Conservation (phyloP, 73 alveolate species). For the Paramecium sexaurelia region DNA sequence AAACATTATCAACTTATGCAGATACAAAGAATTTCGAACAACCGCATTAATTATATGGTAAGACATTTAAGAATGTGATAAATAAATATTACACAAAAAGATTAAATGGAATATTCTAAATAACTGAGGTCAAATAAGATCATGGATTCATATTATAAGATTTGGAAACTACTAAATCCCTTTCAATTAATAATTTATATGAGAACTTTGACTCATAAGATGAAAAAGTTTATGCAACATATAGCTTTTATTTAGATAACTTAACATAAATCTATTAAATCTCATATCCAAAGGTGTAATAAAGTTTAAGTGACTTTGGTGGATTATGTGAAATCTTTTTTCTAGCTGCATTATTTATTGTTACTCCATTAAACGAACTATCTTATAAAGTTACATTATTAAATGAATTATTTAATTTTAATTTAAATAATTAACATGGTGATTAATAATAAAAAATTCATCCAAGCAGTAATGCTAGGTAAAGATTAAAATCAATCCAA, state of each 20-base stretch:
- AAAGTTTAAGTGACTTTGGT: conserved; percentile 6
- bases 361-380: not conserved
- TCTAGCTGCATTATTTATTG: not conserved
- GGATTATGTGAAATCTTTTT: conserved; percentile 13
- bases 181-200: not conserved
- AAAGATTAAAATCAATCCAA: not conserved
- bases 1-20: conserved; percentile 1
- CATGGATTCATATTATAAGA: not conserved
- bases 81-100: conserved; percentile 3
- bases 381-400: conserved; percentile 14
- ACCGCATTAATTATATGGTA: conserved; percentile 13
- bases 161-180: not conserved
- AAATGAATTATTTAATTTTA: not conserved
- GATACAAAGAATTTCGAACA: not conserved
- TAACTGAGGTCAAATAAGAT: not conserved
- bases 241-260: conserved; percentile 8
- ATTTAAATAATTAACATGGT: not conserved
- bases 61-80: not conserved
- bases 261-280: not conserved
- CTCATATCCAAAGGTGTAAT: not conserved
- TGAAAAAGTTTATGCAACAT: not conserved
- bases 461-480: not conserved
- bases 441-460: not conserved
- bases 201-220: conserved; percentile 7
- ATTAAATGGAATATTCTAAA: not conserved